Conservation (phyloP, 306 rosid species). For the Styphnolobium japonicum region DNA sequence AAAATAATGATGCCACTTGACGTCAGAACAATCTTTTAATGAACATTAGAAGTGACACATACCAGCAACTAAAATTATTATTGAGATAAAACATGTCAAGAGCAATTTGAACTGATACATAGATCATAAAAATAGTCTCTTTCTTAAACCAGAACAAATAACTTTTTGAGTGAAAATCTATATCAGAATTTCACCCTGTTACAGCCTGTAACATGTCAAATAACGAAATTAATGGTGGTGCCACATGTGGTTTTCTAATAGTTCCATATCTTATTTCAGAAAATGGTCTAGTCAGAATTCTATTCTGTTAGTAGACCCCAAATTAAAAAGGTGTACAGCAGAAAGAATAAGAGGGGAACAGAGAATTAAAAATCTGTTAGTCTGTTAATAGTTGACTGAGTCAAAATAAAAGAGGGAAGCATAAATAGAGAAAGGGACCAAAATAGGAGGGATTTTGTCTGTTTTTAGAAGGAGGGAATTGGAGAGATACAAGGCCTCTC, state of each 20-base stretch:
- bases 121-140: not conserved
- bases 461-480: no score
- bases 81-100: not conserved
- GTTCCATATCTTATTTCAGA: not conserved
- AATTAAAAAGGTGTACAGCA: no score
- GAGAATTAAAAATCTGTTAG: no score
- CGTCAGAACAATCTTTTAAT: not conserved
- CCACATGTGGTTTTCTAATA: not conserved
- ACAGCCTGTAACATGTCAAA: not conserved
- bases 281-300: not conserved
- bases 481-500: no score
- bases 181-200: not conserved
- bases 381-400: no score
- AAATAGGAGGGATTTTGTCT: no score
- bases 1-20: not conserved
- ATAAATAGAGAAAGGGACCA: no score
- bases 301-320: no score
- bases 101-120: conserved; percentile 13
- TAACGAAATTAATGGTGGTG: not conserved
- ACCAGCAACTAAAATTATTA: not conserved
- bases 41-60: not conserved
- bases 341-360: no score
- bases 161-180: not conserved
- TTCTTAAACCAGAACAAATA: not conserved
- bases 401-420: no score